Conservation (phyloP, 176 grass and related monocot genomes). For the Phoenix roebelenii region DNA sequence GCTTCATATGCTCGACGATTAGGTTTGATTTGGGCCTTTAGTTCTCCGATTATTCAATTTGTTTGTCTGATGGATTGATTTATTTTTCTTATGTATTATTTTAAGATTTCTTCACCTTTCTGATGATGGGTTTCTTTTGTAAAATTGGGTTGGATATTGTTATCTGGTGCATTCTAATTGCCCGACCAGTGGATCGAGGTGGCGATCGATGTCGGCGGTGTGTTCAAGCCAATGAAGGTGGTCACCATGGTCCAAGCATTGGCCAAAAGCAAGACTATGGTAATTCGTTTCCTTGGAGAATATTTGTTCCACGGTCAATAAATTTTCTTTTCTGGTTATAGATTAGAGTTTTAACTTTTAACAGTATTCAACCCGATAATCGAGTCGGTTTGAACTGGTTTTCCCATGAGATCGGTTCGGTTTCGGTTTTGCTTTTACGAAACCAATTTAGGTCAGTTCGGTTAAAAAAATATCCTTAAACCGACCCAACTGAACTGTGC, state of each 20-base stretch:
- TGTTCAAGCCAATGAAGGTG: constrained; percentile 78
- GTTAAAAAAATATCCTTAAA: too few species aligned
- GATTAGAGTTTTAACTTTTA: too few species aligned
- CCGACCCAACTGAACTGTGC: too few species aligned
- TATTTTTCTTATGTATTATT: background rate
- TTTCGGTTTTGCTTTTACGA: too few species aligned
- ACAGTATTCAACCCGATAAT: too few species aligned
- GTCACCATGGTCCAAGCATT: constrained; percentile 89
- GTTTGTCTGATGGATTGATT: background rate
- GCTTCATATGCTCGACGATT: constrained; percentile 79
- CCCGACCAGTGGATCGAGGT: constrained; percentile 46
- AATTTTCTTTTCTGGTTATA: too few species aligned
- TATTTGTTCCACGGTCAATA: too few species aligned
- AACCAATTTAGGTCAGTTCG: too few species aligned
- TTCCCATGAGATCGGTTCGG: too few species aligned
- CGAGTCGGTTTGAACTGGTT: too few species aligned
- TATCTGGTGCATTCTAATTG: constrained; percentile 32
- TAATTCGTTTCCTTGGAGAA: too few species aligned
- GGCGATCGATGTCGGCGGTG: constrained; percentile 30
- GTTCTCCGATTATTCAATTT: background rate
- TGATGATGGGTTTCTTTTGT: constrained; percentile 1
- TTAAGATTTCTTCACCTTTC: background rate
- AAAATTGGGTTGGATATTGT: background rate
- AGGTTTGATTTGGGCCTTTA: constrained; percentile 18
- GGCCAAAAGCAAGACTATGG: constrained; percentile 14